Evolutionary conservation across 805 yeast genomes (phyloP).

Genomic region (Candida loeiensis): DNA sequence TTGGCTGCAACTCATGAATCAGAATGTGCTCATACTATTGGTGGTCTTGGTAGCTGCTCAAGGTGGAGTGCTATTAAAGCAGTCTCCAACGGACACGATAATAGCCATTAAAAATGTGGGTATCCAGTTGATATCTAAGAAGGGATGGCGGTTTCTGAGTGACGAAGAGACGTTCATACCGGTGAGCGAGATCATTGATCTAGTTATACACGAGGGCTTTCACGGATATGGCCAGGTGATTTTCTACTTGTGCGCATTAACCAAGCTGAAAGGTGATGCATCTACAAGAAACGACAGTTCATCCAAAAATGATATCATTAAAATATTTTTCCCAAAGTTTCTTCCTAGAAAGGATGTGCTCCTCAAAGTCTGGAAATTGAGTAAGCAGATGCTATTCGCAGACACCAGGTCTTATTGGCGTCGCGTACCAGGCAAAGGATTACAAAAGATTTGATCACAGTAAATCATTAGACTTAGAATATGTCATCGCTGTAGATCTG

Average conservation of each 20-base stretch:
- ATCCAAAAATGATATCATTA: slow-evolving; percentile 19
- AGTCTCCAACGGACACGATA: slow-evolving; percentile 40
- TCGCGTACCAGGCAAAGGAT: slow-evolving; percentile 37
- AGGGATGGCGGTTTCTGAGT: slow-evolving; percentile 19
- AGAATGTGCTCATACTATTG: background rate
- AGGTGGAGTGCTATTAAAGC: slow-evolving; percentile 20
- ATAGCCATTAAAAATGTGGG: slow-evolving; percentile 46
- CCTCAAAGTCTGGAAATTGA: slow-evolving; percentile 36
- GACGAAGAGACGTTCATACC: slow-evolving; percentile 49
- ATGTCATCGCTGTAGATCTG: too few species aligned
- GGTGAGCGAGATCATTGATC: slow-evolving; percentile 52
- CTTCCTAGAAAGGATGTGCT: slow-evolving; percentile 41
- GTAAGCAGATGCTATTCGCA: slow-evolving; percentile 37
- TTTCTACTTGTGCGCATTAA: slow-evolving; percentile 59
- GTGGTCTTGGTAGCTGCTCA: slow-evolving; percentile 1
- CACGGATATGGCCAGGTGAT: slow-evolving; percentile 60
- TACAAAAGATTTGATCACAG: slow-evolving; percentile 20
- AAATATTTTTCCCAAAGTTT: slow-evolving; percentile 40
- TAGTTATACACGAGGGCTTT: slow-evolving; percentile 75
- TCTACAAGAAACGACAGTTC: slow-evolving; percentile 3
- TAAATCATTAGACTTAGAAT: too few species aligned
- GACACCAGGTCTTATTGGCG: slow-evolving; percentile 28
- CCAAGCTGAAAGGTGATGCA: slow-evolving; percentile 26
- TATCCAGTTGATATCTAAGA: slow-evolving; percentile 37
- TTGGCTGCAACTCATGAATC: background rate